Conservation (phyloP, 169 alveolate genomes). For the Fabrea salina region DNA sequence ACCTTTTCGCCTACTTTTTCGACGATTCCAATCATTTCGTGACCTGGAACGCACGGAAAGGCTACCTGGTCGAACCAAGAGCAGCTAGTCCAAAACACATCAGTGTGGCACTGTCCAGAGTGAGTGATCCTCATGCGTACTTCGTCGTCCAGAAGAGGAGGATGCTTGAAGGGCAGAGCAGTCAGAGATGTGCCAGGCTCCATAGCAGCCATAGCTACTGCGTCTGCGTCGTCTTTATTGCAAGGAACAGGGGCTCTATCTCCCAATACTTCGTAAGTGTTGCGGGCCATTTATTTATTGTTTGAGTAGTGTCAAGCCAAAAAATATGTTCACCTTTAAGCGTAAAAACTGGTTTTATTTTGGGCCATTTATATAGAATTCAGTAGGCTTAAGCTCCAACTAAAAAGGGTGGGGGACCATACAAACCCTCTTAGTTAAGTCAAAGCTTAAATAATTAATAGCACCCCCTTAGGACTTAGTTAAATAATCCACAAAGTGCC, state of each 20-base stretch:
- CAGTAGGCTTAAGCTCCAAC: too few species aligned
- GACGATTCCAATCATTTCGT: constrained; percentile 71
- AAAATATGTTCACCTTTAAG: too few species aligned
- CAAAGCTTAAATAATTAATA: too few species aligned
- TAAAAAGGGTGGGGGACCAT: too few species aligned
- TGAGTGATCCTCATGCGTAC: constrained; percentile 58
- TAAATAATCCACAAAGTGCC: too few species aligned
- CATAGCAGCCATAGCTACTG: background rate
- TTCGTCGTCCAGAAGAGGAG: constrained; percentile 44
- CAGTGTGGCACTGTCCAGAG: constrained; percentile 77
- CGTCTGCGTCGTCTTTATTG: constrained; percentile 8
- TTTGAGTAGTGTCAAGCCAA: too few species aligned
- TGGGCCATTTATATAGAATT: too few species aligned
- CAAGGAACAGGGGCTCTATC: constrained; percentile 7
- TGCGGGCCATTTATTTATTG: background rate
- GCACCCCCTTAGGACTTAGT: too few species aligned
- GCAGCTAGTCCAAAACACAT: constrained; percentile 54
- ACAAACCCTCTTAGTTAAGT: too few species aligned
- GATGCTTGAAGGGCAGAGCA: background rate
- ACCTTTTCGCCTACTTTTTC: constrained; percentile 72
- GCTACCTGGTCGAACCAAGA: constrained; percentile 53
- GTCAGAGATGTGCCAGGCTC: background rate
- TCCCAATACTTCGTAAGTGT: constrained; percentile 12
- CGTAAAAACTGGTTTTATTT: too few species aligned
- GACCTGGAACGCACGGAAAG: constrained; percentile 78